A percentile compares a stretch with the other conserved stretches of the same genome.
Evolutionary conservation across 768 basidiomycete species (phyloP).

Genomic region (Phallus indusiatus): DNA sequence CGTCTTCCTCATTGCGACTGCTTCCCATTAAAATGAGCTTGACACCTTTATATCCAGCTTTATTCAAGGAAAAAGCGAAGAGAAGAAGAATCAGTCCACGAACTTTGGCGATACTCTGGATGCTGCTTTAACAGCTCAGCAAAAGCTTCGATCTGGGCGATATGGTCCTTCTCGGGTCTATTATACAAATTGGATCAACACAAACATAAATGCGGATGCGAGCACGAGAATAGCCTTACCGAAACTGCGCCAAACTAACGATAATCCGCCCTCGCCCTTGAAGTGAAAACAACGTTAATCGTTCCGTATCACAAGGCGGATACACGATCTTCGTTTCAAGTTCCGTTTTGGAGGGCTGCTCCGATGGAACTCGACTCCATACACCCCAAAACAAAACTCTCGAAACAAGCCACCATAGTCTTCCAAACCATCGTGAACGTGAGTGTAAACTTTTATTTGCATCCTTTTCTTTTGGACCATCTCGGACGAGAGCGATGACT

Average conservation of each 20-base stretch:
- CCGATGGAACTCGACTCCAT: conserved; percentile 37
- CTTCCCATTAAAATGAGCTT: conserved; percentile 77
- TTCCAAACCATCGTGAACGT: background rate
- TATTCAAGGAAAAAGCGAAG: too few relatives aligned
- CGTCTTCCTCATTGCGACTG: conserved; percentile 70
- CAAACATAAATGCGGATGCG: background rate
- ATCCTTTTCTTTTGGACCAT: conserved; percentile 9
- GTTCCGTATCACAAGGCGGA: conserved; percentile 84
- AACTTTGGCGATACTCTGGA: conserved; percentile 41
- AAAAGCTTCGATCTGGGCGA: conserved; percentile 67
- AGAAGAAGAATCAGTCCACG: conserved; percentile 11
- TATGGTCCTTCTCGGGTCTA: conserved; percentile 93
- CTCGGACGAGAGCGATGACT: conserved; percentile 38
- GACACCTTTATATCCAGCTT: conserved; percentile 22
- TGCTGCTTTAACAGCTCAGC: conserved; percentile 43
- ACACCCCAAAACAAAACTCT: background rate
- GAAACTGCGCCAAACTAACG: conserved; percentile 87
- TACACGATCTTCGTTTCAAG: conserved; percentile 55
- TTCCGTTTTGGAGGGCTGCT: conserved; percentile 20
- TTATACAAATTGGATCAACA: background rate
- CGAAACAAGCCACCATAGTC: background rate
- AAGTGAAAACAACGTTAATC: conserved; percentile 50
- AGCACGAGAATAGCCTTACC: conserved; percentile 37
- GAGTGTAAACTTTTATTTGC: background rate
- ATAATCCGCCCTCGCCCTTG: conserved; percentile 52